These are phyloP conservation scores for Saccharomycopsis babjevae DNA, from an alignment of 805 yeast species.

Conservation along the genomic window DNA sequence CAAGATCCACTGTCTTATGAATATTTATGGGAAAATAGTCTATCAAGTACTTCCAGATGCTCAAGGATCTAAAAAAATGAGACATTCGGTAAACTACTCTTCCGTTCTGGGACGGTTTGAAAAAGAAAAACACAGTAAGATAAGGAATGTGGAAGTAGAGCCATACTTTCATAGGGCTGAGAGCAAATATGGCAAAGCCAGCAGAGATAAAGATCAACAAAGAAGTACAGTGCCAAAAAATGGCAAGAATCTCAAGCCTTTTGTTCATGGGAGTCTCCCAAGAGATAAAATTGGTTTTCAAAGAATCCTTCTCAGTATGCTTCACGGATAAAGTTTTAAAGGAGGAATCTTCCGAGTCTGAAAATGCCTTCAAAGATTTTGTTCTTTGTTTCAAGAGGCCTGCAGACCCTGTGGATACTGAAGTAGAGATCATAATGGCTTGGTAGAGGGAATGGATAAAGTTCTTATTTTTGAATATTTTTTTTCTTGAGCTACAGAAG, in stretches of 20 bases:
- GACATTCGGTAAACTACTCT: slow-evolving; percentile 49
- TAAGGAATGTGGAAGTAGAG: slow-evolving; percentile 69
- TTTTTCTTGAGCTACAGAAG: too few species aligned
- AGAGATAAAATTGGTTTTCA: slow-evolving; percentile 32
- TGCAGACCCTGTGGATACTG: too few species aligned
- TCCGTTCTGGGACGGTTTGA: slow-evolving; percentile 71
- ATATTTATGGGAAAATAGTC: slow-evolving; percentile 71
- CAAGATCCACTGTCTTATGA: slow-evolving; percentile 56
- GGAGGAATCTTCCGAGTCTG: neutral
- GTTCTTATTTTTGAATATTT: too few species aligned
- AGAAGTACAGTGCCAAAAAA: slow-evolving; percentile 52
- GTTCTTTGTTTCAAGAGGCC: neutral
- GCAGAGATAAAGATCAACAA: slow-evolving; percentile 54
- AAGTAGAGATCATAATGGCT: too few species aligned
- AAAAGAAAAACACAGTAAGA: slow-evolving; percentile 44
- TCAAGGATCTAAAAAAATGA: slow-evolving; percentile 42
- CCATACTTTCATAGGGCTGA: slow-evolving; percentile 43
- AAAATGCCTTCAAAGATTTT: neutral
- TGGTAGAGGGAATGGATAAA: too few species aligned
- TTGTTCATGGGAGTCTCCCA: slow-evolving; percentile 43
- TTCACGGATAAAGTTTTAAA: too few species aligned
- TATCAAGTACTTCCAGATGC: slow-evolving; percentile 63
- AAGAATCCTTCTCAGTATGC: too few species aligned
- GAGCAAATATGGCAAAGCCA: slow-evolving; percentile 42
- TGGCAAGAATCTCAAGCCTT: slow-evolving; percentile 56